Base-by-base conservation (phyloP, 2,329 filamentous ascomycete species). In the Dothidotthia symphoricarpi region DNA sequence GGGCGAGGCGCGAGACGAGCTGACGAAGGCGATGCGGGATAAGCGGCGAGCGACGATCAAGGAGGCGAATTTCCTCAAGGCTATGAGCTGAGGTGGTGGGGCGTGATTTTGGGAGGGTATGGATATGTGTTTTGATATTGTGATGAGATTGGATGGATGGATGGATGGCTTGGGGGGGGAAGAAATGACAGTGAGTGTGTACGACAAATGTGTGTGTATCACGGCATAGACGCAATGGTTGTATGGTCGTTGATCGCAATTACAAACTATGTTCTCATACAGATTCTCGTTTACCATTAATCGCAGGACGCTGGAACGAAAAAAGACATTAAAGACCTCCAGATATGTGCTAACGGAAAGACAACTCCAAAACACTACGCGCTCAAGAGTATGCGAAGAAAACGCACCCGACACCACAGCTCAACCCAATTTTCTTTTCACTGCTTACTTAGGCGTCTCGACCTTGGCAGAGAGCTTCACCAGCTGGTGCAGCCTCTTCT, bases 11-110 rank as follows among this genome's bases (percentile, higher is more conserved):
- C 74, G 85, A 61, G 74, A 76, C 46, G 80, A 82, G 54, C 71
- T 90, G 57, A 84, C 75, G 50, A 78, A 75, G 69, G 82, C 81
- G 24, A 82, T 89, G 85, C 78, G 86, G 59, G 78, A 78, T 64
- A 85, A 88, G 72, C 75, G 86, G 63, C 80, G 83, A 69, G 79
- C 78, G 43, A 79, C 76, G 69, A 93, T 93, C 61, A 91, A 90
- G 80, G 87, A 93, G 75, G 71, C 69, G 63, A 93, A 93, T 71
- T 93, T 89, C 76, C 78, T 93, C 69, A 86, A 85, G 77, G 80
- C 81, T 28, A 88, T 90, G 85, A 59, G 69, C 8, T 74, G 69
- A 41, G 29, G 31, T 24, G 16, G 28, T 14, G 26, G 1, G n/a
- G n/a, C n/a, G n/a, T n/a, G n/a, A n/a, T n/a, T n/a, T n/a, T n/a